A percentile compares a stretch with the other conserved stretches of the same genome.
phyloP scores from a whole-genome alignment of 2,329 filamentous ascomycete genomes.

The Arthrobotrys iridis region DNA sequence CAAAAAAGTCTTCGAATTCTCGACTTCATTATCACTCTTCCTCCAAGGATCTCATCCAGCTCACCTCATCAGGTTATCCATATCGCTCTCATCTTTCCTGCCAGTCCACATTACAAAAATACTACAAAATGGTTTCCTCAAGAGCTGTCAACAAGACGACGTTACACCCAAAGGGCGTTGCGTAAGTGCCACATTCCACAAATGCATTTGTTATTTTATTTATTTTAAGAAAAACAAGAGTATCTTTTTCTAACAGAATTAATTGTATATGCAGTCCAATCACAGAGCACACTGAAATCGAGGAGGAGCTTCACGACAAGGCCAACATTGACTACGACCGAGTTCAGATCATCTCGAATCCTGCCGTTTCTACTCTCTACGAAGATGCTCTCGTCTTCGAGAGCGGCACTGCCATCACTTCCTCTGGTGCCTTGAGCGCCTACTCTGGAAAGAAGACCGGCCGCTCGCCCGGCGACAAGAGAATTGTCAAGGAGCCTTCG shows the following conservation, averaged over 20 bases:
- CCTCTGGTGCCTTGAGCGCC: slow-evolving; percentile 90
- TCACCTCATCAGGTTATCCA: slow-evolving; percentile 40
- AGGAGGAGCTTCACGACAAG: slow-evolving; percentile 96
- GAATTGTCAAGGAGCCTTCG: slow-evolving; percentile 88
- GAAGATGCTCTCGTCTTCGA: slow-evolving; percentile 99
- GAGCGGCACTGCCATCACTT: slow-evolving; percentile 96
- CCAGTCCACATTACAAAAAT: slow-evolving; percentile 37
- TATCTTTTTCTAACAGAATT: slow-evolving; percentile 34
- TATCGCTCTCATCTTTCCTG: slow-evolving; percentile 40
- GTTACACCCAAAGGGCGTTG: slow-evolving; percentile 53
- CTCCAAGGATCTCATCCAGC: slow-evolving; percentile 11
- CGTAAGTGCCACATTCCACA: slow-evolving; percentile 33
- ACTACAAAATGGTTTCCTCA: slow-evolving; percentile 59
- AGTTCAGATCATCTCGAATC: slow-evolving; percentile 94
- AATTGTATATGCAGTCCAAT: slow-evolving; percentile 71
- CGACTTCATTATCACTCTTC: slow-evolving; percentile 25
- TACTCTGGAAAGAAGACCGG: slow-evolving; percentile 99
- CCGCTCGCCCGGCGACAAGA: slow-evolving; percentile 95
- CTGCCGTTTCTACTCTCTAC: slow-evolving; percentile 93
- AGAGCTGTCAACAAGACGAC: slow-evolving; percentile 62
- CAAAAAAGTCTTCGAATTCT: background rate
- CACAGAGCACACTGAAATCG: slow-evolving; percentile 91
- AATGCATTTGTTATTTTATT: slow-evolving; percentile 7
- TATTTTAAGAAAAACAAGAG: slow-evolving; percentile 79
- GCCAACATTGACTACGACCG: slow-evolving; percentile 99